phyloP scores from a whole-genome alignment of 1,284 basidiomycete genomes.

The Trametes sp. region DNA sequence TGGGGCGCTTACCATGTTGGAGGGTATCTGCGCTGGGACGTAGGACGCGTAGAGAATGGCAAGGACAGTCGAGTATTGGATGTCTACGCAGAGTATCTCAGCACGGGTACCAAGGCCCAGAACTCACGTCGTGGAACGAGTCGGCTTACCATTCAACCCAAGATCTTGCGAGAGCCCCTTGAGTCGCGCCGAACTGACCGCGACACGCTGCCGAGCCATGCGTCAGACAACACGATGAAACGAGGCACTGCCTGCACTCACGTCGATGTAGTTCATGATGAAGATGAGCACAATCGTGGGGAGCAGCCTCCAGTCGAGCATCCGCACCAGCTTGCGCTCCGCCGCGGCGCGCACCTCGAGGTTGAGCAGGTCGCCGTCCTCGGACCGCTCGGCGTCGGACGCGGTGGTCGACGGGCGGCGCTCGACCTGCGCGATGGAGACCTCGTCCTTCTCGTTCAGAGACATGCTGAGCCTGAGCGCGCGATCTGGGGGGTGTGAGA shows the following conservation, averaged over 20 bases:
- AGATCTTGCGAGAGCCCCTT: conserved; percentile 69
- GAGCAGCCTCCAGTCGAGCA: conserved; percentile 64
- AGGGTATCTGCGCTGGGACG: conserved; percentile 68
- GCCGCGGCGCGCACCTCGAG: conserved; percentile 35
- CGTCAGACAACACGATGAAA: too few species aligned
- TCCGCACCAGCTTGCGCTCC: conserved; percentile 47
- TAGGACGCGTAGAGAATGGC: conserved; percentile 69
- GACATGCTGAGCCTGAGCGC: conserved; percentile 15
- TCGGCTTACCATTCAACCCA: conserved; percentile 50
- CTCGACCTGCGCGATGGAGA: conserved; percentile 30
- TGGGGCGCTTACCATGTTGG: conserved; percentile 61
- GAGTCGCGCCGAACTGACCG: conserved; percentile 64
- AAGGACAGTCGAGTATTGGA: conserved; percentile 66
- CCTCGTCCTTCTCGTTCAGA: conserved; percentile 26
- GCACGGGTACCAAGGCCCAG: background rate
- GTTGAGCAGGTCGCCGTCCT: conserved; percentile 39
- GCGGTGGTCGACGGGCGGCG: conserved; percentile 10
- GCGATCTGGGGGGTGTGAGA: background rate
- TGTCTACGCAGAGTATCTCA: conserved; percentile 45
- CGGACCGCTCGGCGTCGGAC: background rate
- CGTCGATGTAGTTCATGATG: conserved; percentile 77
- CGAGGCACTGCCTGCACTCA: conserved; percentile 46
- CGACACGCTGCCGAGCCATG: conserved; percentile 55
- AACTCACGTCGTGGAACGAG: too few species aligned
- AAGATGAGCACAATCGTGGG: conserved; percentile 69